A percentile compares a stretch with the other conserved stretches of the same genome.
phyloP scores from a whole-genome alignment of 2,329 filamentous ascomycete genomes.

The Arthrobotrys musiformis region DNA sequence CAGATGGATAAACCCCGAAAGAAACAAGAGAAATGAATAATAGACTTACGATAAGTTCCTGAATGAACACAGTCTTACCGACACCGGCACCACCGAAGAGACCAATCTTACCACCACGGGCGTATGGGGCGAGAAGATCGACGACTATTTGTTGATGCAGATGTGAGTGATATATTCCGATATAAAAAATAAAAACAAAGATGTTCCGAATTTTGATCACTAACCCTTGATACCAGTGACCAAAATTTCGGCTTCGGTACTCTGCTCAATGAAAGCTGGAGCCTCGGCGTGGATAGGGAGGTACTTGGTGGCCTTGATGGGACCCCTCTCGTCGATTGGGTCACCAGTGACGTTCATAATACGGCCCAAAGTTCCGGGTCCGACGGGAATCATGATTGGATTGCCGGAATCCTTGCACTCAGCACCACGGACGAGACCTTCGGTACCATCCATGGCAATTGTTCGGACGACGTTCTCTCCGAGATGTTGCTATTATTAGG shows the following conservation, averaged over 20 bases:
- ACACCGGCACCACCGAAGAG: conserved; percentile 99
- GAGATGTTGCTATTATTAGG: conserved; percentile 84
- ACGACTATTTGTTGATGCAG: conserved; percentile 71
- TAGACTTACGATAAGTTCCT: conserved; percentile 87
- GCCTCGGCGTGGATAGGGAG: conserved; percentile 94
- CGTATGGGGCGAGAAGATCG: conserved; percentile 97
- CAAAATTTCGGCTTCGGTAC: conserved; percentile 93
- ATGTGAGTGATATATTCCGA: conserved; percentile 26
- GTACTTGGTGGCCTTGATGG: conserved; percentile 90
- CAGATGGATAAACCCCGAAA: not conserved
- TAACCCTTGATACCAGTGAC: conserved; percentile 94
- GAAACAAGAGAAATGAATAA: not conserved
- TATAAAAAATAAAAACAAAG: not conserved
- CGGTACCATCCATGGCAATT: conserved; percentile 99
- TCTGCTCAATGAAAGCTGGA: conserved; percentile 92
- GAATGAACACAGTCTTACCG: conserved; percentile 99
- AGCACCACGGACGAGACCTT: conserved; percentile 96
- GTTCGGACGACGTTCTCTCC: conserved; percentile 98
- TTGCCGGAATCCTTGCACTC: conserved; percentile 86
- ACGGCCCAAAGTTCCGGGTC: conserved; percentile 90
- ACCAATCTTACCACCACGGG: conserved; percentile 99
- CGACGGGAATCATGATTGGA: conserved; percentile 97
- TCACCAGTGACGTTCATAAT: conserved; percentile 99
- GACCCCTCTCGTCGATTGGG: conserved; percentile 98
- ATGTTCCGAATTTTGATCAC: conserved; percentile 5